phyloP scores from a whole-genome alignment of 148 eudicot genomes.

The Diospyros kaki region DNA sequence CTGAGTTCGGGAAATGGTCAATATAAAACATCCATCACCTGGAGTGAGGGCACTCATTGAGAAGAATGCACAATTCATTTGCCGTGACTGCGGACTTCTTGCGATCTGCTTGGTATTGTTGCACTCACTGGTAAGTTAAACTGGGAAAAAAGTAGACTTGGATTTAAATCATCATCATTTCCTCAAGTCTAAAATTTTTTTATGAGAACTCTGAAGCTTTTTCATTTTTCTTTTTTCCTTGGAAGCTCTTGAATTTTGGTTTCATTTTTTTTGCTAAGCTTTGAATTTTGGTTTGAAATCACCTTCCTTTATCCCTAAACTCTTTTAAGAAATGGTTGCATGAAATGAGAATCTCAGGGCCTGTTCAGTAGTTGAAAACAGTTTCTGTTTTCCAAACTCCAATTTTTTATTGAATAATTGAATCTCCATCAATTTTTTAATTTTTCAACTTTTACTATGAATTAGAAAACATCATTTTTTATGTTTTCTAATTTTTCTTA shows the following conservation, averaged over 20 bases:
- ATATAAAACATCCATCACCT: not conserved
- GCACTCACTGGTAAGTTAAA: not conserved
- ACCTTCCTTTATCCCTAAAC: not conserved
- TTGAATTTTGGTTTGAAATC: not conserved
- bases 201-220: not conserved
- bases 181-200: not conserved
- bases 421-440: too few relatives aligned
- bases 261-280: not conserved
- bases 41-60: not conserved
- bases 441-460: too few relatives aligned
- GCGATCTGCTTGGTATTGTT: constrained; percentile 1
- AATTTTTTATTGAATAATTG: too few relatives aligned
- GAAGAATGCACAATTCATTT: not conserved
- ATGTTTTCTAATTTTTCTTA: not conserved
- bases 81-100: not conserved
- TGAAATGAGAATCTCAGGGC: too few relatives aligned
- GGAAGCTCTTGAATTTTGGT: too few relatives aligned
- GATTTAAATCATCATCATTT: not conserved
- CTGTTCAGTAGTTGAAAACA: too few relatives aligned
- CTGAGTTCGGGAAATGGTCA: not conserved
- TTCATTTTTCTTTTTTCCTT: not conserved
- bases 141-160: not conserved
- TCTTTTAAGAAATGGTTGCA: not conserved
- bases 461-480: too few relatives aligned
- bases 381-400: too few relatives aligned